phyloP scores from a whole-genome alignment of 768 basidiomycete species.

The Clathrus columnatus region DNA sequence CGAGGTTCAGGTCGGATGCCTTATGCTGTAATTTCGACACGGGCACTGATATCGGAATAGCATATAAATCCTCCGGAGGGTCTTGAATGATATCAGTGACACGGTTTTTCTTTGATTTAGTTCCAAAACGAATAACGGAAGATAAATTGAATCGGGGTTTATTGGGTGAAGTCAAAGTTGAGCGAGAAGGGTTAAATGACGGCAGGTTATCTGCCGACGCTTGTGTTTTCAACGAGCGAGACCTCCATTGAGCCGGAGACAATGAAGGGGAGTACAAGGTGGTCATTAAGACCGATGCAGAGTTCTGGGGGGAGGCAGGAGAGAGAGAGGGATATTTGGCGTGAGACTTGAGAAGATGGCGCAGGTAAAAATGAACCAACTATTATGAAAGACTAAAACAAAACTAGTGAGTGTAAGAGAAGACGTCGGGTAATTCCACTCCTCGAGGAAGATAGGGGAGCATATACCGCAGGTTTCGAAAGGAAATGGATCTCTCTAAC shows the following conservation, averaged over 20 bases:
- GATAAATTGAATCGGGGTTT: constrained; percentile 6
- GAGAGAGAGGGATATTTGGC: background rate
- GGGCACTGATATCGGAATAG: background rate
- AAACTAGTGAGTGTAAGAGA: background rate
- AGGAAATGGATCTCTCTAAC: no score
- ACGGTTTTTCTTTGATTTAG: constrained; percentile 1
- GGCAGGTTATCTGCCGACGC: background rate
- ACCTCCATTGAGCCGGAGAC: background rate
- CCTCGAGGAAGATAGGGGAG: background rate
- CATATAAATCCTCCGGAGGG: background rate
- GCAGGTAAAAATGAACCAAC: background rate
- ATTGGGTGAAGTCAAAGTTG: background rate
- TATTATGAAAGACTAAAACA: background rate
- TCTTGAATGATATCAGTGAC: background rate
- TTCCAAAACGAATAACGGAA: constrained; percentile 5
- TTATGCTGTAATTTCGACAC: background rate
- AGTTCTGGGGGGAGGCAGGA: background rate
- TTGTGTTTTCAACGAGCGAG: background rate
- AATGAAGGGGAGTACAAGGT: background rate
- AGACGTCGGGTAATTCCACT: background rate
- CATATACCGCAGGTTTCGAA: no score
- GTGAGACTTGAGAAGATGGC: background rate
- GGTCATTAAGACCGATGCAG: background rate
- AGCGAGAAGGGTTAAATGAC: background rate
- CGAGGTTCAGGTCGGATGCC: background rate